Base-by-base conservation (phyloP, 768 basidiomycete species). In the Termitomyces eurrhizus region DNA sequence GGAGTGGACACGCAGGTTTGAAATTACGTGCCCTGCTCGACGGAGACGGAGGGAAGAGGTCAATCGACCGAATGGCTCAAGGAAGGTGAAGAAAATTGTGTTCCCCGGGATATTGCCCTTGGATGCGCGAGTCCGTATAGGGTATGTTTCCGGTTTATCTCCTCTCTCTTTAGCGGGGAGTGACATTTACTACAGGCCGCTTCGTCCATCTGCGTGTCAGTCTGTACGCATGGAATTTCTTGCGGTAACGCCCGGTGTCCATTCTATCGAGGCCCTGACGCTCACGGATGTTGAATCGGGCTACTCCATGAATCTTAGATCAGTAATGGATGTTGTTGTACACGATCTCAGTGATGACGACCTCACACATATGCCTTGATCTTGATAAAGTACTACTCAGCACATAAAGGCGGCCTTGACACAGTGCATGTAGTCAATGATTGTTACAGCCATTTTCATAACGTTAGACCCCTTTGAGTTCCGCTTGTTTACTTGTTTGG, bases 211-310 rank as follows among this genome's bases (percentile, higher is more conserved):
- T 12, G 87, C 90, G 1, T 92, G 92, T 68, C 92, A 94, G 70
- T 91, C 90, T 21, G 90, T 94, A 29, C 78, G 90, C 44, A 92
- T 95, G 88, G 83, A 88, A 61, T 93, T 94, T 66, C 73, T 95
- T 50, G 92, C 93, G 3, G 75, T 95, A 51, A 80, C 83, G 8
- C 87, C 91, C 21, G 93, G 93, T 3, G 85, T 93, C 2, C 92
- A 94, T 67, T 78, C 86, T 2, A 81, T 95, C 55, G 86, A 90
- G 62, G 79, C 82, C 6, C 73, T 94, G 55, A 86, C 85, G 1
- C 74, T 95, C 55, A 88, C 86, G 1, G 93, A 94, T 64, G 74
- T 89, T 4, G 90, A 90, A 66, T 84, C 86, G 7, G 87, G 86
- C 0, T 86, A 83, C 68, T 78, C 85, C 0, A 84, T 89, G 71